Base-by-base conservation (phyloP, 164 flowering plant genomes). In the Tetracentron sinense region DNA sequence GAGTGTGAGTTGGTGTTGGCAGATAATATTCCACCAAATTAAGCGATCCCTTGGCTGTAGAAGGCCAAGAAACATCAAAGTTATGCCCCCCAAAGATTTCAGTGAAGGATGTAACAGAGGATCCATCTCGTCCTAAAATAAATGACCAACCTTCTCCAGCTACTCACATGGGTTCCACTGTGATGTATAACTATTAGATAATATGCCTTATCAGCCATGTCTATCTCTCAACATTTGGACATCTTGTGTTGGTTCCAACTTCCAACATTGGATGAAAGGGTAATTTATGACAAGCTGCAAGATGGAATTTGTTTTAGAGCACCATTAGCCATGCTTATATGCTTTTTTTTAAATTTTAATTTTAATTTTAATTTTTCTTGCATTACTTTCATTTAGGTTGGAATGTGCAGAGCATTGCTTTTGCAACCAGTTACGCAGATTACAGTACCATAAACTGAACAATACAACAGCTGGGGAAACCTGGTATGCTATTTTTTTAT, bases 1-100 rank as follows among this genome's bases (percentile, higher is more conserved):
- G 98, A 70, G 33, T 94, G 98, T 79, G 97, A 90, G 62, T 66
- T 90, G 69, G 97, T 83, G 35, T 78, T 86, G 30, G 61, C 46
- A 58, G 28, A 22, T 63, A 16, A 57, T 52, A 30, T n/a, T 42
- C 28, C 54, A 42, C 56, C 65, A 53, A 60, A 33, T 54, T 10
- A 6, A 38, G 26, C 21, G 71, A 38, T 54, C 46, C 58, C n/a
- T 16, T 21, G 30, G 27, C 46, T 59, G 30, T 56, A 20, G 83
- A 71, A 31, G 65, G 42, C 12, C 58, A 71, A 50, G 78, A 70
- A 71, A 26, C 55, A 42, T 61, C 71, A n/a, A 58, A 62, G 27
- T 31, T 75, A 21, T 28, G 11, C 42, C 60, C 15, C 20, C 42
- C 62, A 38, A 55, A 55, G 11, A 47, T 60, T 33, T 50, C 64